Conservation (phyloP, 73 alveolate genomes). For the Breviolum minutum region DNA sequence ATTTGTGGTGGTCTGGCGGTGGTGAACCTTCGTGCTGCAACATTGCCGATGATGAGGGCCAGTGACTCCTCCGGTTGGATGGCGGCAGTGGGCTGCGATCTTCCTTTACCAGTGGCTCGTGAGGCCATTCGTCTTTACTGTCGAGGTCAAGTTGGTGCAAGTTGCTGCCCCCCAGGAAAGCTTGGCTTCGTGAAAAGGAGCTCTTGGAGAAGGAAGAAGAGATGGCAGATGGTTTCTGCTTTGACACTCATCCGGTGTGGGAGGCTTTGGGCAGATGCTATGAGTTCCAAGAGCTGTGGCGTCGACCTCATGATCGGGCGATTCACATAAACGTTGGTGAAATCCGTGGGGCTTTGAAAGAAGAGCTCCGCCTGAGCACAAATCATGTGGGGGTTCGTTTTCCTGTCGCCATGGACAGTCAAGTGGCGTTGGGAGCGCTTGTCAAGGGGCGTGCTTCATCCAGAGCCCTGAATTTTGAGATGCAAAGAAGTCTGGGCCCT, state of each 20-base stretch:
- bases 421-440: background rate
- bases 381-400: background rate
- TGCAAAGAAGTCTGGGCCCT: background rate
- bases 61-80: background rate
- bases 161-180: background rate
- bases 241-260: background rate
- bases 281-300: background rate
- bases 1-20: background rate
- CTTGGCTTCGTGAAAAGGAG: background rate
- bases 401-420: background rate
- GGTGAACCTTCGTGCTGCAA: background rate
- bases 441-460: background rate
- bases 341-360: background rate
- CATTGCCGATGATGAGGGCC: background rate
- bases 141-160: background rate
- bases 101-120: background rate
- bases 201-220: background rate
- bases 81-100: background rate
- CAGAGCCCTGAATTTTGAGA: background rate
- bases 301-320: background rate
- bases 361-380: background rate
- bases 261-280: background rate
- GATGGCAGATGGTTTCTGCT: background rate
- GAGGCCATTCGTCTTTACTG: background rate
- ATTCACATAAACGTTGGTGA: background rate